phyloP scores from a whole-genome alignment of 2,329 filamentous ascomycete species.

The Leptosphaerulina australis region DNA sequence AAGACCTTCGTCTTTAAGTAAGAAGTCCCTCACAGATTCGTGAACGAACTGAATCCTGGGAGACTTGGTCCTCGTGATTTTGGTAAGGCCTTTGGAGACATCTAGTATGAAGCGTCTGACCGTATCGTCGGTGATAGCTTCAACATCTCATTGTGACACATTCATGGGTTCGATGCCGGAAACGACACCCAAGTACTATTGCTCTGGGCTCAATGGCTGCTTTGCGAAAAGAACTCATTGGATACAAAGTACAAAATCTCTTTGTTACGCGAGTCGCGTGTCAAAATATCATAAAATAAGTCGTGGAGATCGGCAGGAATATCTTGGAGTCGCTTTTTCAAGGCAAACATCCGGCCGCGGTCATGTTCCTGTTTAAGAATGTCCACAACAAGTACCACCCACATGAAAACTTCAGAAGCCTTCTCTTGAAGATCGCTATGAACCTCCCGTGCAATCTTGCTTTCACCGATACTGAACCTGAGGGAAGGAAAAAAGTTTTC shows the following conservation, averaged over 20 bases:
- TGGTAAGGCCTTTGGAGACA: constrained; percentile 31
- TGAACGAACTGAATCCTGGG: constrained; percentile 42
- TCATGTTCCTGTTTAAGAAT: constrained; percentile 54
- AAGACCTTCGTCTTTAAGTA: constrained; percentile 47
- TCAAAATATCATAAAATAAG: constrained; percentile 55
- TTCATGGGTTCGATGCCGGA: constrained; percentile 15
- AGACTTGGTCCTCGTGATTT: constrained; percentile 22
- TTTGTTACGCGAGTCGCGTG: constrained; percentile 49
- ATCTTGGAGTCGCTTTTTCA: constrained; percentile 46
- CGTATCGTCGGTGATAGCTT: constrained; percentile 14
- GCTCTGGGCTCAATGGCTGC: constrained; percentile 19
- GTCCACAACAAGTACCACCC: constrained; percentile 34
- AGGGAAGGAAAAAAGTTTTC: background rate
- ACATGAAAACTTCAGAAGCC: constrained; percentile 54
- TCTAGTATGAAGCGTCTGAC: constrained; percentile 28
- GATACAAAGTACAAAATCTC: constrained; percentile 22
- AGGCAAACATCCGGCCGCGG: constrained; percentile 32
- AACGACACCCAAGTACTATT: constrained; percentile 22
- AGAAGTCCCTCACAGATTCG: constrained; percentile 46
- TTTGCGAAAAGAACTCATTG: constrained; percentile 29
- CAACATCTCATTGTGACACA: constrained; percentile 21
- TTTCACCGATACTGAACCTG: constrained; percentile 30
- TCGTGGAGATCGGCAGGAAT: constrained; percentile 53
- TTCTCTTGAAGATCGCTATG: constrained; percentile 43
- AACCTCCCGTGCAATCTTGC: constrained; percentile 28